Base-by-base conservation (phyloP, 352 stramenopile genomes). In the Phytophthora citrophthora region DNA sequence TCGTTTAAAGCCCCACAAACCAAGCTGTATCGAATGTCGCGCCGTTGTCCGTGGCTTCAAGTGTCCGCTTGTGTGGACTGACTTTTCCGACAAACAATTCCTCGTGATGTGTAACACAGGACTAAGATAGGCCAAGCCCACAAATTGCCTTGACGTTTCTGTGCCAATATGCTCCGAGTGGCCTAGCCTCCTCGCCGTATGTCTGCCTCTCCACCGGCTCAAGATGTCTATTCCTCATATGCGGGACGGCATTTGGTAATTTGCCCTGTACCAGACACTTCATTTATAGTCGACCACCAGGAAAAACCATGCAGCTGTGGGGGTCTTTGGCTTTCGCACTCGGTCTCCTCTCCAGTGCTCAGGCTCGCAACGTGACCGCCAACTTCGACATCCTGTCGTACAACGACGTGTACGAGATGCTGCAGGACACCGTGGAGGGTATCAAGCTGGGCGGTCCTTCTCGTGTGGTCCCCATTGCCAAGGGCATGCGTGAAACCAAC, bases 351-450 rank as follows among this genome's bases (percentile, higher is more conserved):
- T 50, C 50, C 38, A 32, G 44, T 27, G 54, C 12, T 4, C 60
- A 70, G 18, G 54, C 55, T 23, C 84, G 82, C 56, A 76, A 72
- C 29, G 29, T 70, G 43, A 85, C 74, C 4, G 82, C 80, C n/a
- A 71, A 67, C 13, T 53, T 93, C 56, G 82, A 93, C 59, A 69
- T 93, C 39, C 43, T 93, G 48, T 77, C 84, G 41, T 91, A 91
- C 67, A 90, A 89, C 51, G 85, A 92, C 48, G 85, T 94, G 5
- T 94, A 94, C 66, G 85, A 94, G 55, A 76, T 94, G 77, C 64
- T 84, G 47, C 81, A 83, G 60, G 81, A 91, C 64, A 65, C 69
- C 2, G 83, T 90, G 11, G 75, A 77, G 41, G 83, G 81, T 4
- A 54, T 94, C 26, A 86, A 87, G 38, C 61, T 90, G 23, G 85